phyloP scores from a whole-genome alignment of 768 basidiomycete species.

The Strobilomyces dryophilus region DNA sequence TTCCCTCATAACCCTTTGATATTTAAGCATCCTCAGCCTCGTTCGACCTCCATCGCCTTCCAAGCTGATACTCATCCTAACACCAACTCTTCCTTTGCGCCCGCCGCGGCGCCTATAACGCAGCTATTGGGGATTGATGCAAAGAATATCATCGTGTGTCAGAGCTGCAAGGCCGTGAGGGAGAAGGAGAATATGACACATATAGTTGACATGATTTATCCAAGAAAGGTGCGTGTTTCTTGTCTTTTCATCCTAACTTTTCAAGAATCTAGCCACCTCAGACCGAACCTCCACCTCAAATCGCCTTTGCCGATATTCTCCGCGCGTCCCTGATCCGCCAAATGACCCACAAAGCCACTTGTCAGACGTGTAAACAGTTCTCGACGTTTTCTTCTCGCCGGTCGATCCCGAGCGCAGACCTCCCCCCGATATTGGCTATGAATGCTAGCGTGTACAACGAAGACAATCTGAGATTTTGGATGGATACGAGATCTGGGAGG shows the following conservation, averaged over 20 bases:
- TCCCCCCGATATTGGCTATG: conserved; percentile 83
- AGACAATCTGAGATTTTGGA: conserved; percentile 73
- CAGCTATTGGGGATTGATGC: conserved; percentile 83
- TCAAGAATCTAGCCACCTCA: conserved; percentile 27
- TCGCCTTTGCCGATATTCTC: conserved; percentile 66
- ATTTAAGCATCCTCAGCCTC: conserved; percentile 26
- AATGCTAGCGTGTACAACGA: conserved; percentile 81
- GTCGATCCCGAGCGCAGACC: conserved; percentile 54
- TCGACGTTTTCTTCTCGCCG: conserved; percentile 68
- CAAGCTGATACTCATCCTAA: conserved; percentile 18
- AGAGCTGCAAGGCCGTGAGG: conserved; percentile 63
- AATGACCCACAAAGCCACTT: conserved; percentile 82
- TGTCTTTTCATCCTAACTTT: not conserved
- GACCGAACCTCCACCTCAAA: conserved; percentile 35
- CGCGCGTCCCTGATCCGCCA: conserved; percentile 75
- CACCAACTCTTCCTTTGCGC: conserved; percentile 17
- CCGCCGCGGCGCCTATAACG: conserved; percentile 68
- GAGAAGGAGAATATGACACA: conserved; percentile 80
- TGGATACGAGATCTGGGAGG: conserved; percentile 41
- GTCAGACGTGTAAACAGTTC: conserved; percentile 77
- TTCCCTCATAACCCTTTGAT: conserved; percentile 60
- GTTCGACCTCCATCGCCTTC: conserved; percentile 4
- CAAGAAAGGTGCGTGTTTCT: conserved; percentile 58
- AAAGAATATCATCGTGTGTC: conserved; percentile 70
- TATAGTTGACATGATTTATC: conserved; percentile 83